Evolutionary conservation across 176 grass and related monocot species (phyloP).

Genomic region (Saccharum spontaneum): DNA sequence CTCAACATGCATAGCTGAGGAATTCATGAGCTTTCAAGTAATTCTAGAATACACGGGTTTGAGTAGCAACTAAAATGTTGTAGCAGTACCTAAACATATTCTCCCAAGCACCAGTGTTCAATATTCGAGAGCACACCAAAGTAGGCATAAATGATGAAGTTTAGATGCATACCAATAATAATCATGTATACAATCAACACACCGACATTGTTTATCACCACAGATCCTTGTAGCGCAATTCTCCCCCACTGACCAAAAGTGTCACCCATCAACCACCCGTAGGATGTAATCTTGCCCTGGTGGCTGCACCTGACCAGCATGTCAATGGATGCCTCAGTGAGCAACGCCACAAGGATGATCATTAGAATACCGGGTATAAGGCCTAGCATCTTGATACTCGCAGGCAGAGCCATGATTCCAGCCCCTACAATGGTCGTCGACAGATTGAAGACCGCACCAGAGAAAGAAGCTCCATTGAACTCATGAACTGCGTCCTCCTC

Average conservation of each 20-base stretch:
- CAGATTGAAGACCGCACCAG: constrained; percentile 77
- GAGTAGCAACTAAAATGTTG: not conserved
- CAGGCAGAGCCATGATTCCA: constrained; percentile 92
- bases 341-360: constrained; percentile 72
- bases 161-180: constrained; percentile 66
- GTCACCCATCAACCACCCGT: constrained; percentile 83
- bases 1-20: not conserved
- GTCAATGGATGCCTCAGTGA: constrained; percentile 84
- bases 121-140: constrained; percentile 11
- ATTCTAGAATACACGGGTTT: not conserved
- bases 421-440: constrained; percentile 86
- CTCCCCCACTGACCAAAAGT: constrained; percentile 58
- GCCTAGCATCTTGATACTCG: constrained; percentile 84
- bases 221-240: constrained; percentile 64
- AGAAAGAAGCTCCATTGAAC: constrained; percentile 62
- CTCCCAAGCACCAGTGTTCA: not conserved
- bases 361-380: constrained; percentile 76
- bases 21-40: not conserved
- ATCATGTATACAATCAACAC: constrained; percentile 97
- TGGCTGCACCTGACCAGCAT: constrained; percentile 78
- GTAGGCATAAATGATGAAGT: constrained; percentile 2
- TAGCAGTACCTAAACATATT: not conserved
- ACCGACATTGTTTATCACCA: constrained; percentile 79
- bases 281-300: constrained; percentile 61
- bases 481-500: constrained; percentile 45